phyloP scores from a whole-genome alignment of 768 basidiomycete species.

The Mycena sanguinolenta region DNA sequence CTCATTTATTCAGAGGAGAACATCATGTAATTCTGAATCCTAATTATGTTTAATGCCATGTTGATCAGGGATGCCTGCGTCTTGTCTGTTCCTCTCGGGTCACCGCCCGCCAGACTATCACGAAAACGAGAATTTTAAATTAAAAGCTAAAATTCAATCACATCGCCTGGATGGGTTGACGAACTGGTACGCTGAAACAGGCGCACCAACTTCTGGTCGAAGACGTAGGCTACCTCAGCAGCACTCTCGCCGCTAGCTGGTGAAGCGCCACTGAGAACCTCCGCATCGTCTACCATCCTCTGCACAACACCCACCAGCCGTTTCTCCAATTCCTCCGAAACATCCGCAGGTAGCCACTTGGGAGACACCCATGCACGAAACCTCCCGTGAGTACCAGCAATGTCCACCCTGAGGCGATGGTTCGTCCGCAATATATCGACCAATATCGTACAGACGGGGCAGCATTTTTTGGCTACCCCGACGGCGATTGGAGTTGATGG shows the following conservation, averaged over 20 bases:
- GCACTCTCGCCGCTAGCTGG: background rate
- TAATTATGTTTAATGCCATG: too few relatives aligned
- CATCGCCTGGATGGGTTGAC: too few relatives aligned
- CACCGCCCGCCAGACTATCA: too few relatives aligned
- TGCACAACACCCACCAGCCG: background rate
- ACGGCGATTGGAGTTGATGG: background rate
- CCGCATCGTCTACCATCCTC: background rate
- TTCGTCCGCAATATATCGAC: background rate
- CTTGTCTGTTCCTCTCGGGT: too few relatives aligned
- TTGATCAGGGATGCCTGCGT: too few relatives aligned
- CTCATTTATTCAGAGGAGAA: too few relatives aligned
- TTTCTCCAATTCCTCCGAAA: background rate
- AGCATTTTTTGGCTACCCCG: background rate
- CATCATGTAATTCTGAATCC: too few relatives aligned
- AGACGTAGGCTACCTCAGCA: too few relatives aligned
- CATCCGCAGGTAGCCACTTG: background rate
- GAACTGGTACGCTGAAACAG: too few relatives aligned
- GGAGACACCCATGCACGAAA: background rate
- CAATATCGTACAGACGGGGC: background rate
- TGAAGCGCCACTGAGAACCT: background rate
- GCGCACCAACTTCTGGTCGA: too few relatives aligned
- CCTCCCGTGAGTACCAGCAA: background rate
- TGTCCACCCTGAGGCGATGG: background rate
- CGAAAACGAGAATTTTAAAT: too few relatives aligned
- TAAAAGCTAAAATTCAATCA: too few relatives aligned